Conservation (phyloP, 208 protist genomes). For the Herpetomonas tarakana region DNA sequence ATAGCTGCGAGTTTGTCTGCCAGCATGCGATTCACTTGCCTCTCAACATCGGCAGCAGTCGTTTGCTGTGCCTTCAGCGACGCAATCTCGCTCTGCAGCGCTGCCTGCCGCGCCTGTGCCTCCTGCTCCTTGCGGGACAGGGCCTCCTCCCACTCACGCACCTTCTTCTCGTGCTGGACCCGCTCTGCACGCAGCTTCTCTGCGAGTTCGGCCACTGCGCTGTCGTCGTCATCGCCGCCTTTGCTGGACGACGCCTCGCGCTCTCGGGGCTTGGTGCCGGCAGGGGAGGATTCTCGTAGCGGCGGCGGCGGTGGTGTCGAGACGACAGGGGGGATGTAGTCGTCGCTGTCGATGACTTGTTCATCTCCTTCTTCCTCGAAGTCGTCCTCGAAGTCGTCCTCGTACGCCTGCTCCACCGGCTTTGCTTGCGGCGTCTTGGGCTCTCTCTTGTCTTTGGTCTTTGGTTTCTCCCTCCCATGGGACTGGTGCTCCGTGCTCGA, state of each 20-base stretch:
- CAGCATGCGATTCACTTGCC: slow-evolving; percentile 34
- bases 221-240: slow-evolving; percentile 25
- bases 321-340: slow-evolving; percentile 34
- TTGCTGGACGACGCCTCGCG: slow-evolving; percentile 18
- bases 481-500: not conserved
- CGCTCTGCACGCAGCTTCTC: slow-evolving; percentile 36
- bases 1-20: slow-evolving; percentile 22
- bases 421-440: not conserved
- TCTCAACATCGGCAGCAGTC: slow-evolving; percentile 8
- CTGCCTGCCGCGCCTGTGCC: slow-evolving; percentile 15
- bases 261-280: slow-evolving; percentile 19
- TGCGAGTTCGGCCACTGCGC: slow-evolving; percentile 27
- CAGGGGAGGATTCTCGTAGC: slow-evolving; percentile 9
- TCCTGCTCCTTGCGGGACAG: slow-evolving; percentile 19
- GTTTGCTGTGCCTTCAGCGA: slow-evolving; percentile 17
- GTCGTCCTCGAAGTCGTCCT: slow-evolving; percentile 29
- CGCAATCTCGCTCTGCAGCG: slow-evolving; percentile 39
- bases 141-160: slow-evolving; percentile 32
- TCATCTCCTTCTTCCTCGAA: not conserved
- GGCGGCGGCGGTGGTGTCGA: slow-evolving; percentile 11
- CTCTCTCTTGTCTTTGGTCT: slow-evolving; percentile 24
- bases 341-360: slow-evolving; percentile 35
- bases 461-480: slow-evolving; percentile 3
- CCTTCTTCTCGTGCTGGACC: slow-evolving; percentile 30
- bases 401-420: not conserved